These are phyloP conservation scores for Dactylellina haptotyla DNA, from an alignment of 2,329 filamentous ascomycete genomes.

Conservation along the genomic window DNA sequence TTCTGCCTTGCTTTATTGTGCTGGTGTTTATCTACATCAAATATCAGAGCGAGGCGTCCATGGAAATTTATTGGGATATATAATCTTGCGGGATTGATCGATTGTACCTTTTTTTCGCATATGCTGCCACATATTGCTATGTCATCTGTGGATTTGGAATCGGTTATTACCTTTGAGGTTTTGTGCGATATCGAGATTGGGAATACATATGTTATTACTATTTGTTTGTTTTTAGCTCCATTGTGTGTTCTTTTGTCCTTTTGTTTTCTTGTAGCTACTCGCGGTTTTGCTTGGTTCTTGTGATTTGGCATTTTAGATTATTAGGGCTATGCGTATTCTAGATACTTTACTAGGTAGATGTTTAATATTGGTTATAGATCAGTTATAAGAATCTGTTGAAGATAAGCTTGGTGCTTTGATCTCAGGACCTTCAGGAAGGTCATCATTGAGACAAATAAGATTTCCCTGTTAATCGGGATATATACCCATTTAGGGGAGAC, in stretches of 20 bases:
- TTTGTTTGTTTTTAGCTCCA: neutral
- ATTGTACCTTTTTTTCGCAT: neutral
- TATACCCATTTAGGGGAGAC: too few species aligned
- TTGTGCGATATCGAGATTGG: constrained; percentile 13
- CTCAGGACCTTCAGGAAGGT: too few species aligned
- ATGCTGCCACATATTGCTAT: neutral
- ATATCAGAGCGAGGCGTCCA: constrained; percentile 19
- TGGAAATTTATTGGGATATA: neutral
- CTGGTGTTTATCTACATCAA: neutral
- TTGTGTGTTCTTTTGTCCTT: neutral
- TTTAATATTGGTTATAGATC: neutral
- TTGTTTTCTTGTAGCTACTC: neutral
- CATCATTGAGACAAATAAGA: too few species aligned
- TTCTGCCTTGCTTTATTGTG: neutral
- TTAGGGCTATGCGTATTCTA: neutral
- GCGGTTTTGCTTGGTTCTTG: neutral
- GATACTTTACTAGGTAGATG: neutral
- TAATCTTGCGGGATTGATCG: neutral
- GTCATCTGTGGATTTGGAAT: neutral
- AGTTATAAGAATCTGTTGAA: too few species aligned
- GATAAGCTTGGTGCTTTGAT: too few species aligned
- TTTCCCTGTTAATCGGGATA: too few species aligned
- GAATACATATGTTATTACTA: constrained; percentile 1
- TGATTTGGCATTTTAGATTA: neutral
- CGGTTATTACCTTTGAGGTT: neutral